Percentiles rank a stretch among this genome's conserved stretches.
Evolutionary conservation across 176 grass and related monocot genomes (phyloP).

Genomic region (maize (Zea mays)): DNA sequence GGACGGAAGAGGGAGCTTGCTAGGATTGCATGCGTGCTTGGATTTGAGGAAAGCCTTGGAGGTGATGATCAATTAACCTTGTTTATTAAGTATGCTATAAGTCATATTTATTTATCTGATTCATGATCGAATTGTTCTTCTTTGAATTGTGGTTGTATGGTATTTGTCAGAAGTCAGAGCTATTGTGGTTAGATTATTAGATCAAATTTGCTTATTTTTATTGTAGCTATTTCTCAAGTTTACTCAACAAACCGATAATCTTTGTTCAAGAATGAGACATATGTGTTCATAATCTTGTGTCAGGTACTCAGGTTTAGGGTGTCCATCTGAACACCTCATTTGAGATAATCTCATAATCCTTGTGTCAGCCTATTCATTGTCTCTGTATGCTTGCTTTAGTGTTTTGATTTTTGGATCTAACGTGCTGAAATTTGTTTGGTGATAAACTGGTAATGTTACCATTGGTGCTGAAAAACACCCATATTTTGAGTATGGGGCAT

Average conservation of each 20-base stretch:
- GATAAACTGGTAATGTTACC: not conserved
- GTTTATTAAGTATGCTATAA: conserved; percentile 18
- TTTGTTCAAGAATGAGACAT: not conserved
- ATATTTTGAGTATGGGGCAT: conserved; percentile 8
- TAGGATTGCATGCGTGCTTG: conserved; percentile 49
- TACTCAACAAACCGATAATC: not conserved
- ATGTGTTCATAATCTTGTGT: not conserved
- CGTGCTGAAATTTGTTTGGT: conserved; percentile 6
- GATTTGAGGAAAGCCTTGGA: conserved; percentile 56
- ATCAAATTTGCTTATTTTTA: not conserved
- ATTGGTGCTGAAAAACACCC: not conserved
- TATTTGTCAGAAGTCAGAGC: not conserved
- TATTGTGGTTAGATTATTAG: conserved; percentile 3
- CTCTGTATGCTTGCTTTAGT: conserved; percentile 2
- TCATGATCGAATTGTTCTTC: conserved; percentile 19
- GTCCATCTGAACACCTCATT: not conserved
- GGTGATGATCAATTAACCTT: conserved; percentile 43
- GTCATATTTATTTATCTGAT: conserved; percentile 14
- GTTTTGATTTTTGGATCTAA: conserved; percentile 15
- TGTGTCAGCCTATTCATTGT: not conserved
- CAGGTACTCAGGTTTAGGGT: not conserved
- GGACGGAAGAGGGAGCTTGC: conserved; percentile 69
- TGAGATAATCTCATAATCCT: not conserved
- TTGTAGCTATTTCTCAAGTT: conserved; percentile 6
- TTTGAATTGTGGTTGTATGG: conserved; percentile 6